A percentile compares a stretch with the other conserved stretches of the same genome.
Evolutionary conservation across 352 stramenopile genomes (phyloP).

Genomic region (Phytophthora rubi): DNA sequence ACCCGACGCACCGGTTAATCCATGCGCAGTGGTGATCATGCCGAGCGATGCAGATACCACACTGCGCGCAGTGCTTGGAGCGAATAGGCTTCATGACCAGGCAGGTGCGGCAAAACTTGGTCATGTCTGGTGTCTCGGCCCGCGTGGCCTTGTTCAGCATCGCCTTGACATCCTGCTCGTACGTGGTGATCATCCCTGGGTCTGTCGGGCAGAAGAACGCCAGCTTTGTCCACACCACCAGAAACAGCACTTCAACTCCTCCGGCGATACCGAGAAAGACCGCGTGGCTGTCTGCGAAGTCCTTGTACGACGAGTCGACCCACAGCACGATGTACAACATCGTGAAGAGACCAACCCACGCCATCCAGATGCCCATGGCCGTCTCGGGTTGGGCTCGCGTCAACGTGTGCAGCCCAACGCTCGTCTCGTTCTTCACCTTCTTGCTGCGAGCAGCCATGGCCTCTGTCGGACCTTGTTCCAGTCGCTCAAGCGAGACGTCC

Average conservation of each 20-base stretch:
- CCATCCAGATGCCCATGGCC: conserved; percentile 82
- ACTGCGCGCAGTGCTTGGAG: conserved; percentile 84
- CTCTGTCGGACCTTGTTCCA: conserved; percentile 24
- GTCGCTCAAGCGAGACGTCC: conserved; percentile 39
- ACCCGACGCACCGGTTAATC: conserved; percentile 88
- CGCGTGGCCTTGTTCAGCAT: conserved; percentile 58
- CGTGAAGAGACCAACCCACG: conserved; percentile 76
- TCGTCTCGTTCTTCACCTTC: conserved; percentile 36
- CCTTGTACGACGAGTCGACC: conserved; percentile 50
- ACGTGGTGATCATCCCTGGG: conserved; percentile 57
- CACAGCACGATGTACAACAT: conserved; percentile 73
- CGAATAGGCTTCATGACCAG: conserved; percentile 74
- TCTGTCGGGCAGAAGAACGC: conserved; percentile 66
- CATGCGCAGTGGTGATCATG: conserved; percentile 90
- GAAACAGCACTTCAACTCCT: conserved; percentile 52
- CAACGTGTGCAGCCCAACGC: conserved; percentile 34
- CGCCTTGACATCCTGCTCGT: conserved; percentile 55
- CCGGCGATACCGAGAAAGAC: conserved; percentile 51
- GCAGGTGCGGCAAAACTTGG: conserved; percentile 75
- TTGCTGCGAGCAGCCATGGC: conserved; percentile 23
- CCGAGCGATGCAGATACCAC: conserved; percentile 79
- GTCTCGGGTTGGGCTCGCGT: conserved; percentile 64
- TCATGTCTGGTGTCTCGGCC: conserved; percentile 47
- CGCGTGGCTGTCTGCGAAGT: conserved; percentile 38
- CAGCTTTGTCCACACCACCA: conserved; percentile 57